A percentile compares a stretch with the other conserved stretches of the same genome.
phyloP scores from a whole-genome alignment of 106 monocot genomes.

The Triglochin maritima region DNA sequence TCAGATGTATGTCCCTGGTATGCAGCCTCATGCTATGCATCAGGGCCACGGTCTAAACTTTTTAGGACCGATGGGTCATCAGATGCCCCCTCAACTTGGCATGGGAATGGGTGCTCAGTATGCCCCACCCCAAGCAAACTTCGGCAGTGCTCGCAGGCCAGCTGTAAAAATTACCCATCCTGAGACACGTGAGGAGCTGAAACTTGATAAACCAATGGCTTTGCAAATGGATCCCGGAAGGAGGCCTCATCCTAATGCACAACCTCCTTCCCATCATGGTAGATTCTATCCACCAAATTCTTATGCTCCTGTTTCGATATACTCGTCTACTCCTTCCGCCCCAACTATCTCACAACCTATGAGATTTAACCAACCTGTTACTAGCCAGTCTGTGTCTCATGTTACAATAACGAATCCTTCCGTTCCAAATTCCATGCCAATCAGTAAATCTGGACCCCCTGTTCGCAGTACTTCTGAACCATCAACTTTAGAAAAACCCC shows the following conservation, averaged over 20 bases:
- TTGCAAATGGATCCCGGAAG: too few relatives aligned
- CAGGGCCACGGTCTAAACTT: slow-evolving; percentile 53
- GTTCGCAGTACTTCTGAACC: not conserved
- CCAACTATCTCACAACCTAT: slow-evolving; percentile 38
- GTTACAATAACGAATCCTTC: slow-evolving; percentile 33
- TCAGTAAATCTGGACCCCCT: slow-evolving; percentile 17
- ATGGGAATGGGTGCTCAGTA: slow-evolving; percentile 41
- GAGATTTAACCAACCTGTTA: slow-evolving; percentile 42
- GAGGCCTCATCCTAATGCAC: not conserved
- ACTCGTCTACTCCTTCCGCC: slow-evolving; percentile 27
- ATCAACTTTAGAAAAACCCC: slow-evolving; percentile 9
- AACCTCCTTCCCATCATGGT: slow-evolving; percentile 18
- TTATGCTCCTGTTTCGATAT: slow-evolving; percentile 31
- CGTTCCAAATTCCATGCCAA: slow-evolving; percentile 6
- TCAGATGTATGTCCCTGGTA: slow-evolving; percentile 33
- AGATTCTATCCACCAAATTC: slow-evolving; percentile 27
- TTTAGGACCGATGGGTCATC: slow-evolving; percentile 34
- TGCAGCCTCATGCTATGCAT: slow-evolving; percentile 55
- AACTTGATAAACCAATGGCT: slow-evolving; percentile 40
- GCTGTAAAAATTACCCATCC: slow-evolving; percentile 82
- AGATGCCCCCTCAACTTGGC: slow-evolving; percentile 38
- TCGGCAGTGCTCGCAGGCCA: slow-evolving; percentile 24
- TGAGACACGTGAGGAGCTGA: slow-evolving; percentile 75
- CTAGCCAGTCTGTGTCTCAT: slow-evolving; percentile 31
- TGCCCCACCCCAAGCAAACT: slow-evolving; percentile 48